These are phyloP conservation scores for Aspergillus melleus DNA, from an alignment of 2,329 filamentous ascomycete genomes.

Conservation along the genomic window DNA sequence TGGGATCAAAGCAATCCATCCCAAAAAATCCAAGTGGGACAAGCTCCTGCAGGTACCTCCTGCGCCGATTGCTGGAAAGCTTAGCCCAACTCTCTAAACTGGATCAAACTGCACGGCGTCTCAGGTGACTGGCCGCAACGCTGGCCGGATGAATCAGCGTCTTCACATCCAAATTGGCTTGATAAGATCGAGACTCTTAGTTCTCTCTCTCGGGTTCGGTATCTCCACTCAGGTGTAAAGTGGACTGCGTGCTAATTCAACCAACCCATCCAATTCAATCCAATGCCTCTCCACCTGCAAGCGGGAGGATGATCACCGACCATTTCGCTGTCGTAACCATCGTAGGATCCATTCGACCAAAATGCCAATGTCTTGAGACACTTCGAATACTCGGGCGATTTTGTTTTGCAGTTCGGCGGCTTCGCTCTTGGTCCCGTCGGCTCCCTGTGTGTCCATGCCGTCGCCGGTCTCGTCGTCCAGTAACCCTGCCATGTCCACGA, in stretches of 20 bases:
- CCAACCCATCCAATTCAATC: not conserved
- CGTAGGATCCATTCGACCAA: constrained; percentile 46
- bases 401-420: constrained; percentile 30
- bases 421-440: constrained; percentile 19
- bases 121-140: not conserved
- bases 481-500: constrained; percentile 40
- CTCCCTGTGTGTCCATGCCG: constrained; percentile 21
- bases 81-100: not conserved
- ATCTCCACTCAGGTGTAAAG: constrained; percentile 4
- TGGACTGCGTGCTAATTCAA: not conserved
- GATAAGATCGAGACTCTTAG: not conserved
- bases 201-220: too few relatives aligned
- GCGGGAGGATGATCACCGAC: constrained; percentile 18
- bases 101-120: not conserved
- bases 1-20: not conserved
- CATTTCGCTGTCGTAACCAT: constrained; percentile 34
- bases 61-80: not conserved
- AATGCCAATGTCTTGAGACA: constrained; percentile 46
- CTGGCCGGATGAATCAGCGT: not conserved
- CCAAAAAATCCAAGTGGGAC: not conserved
- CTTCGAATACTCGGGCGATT: constrained; percentile 41
- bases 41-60: constrained; percentile 3
- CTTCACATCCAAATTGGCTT: not conserved
- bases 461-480: constrained; percentile 19
- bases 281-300: not conserved